Conservation (phyloP, 306 rosid species). For the Gleditsia sinensis region DNA sequence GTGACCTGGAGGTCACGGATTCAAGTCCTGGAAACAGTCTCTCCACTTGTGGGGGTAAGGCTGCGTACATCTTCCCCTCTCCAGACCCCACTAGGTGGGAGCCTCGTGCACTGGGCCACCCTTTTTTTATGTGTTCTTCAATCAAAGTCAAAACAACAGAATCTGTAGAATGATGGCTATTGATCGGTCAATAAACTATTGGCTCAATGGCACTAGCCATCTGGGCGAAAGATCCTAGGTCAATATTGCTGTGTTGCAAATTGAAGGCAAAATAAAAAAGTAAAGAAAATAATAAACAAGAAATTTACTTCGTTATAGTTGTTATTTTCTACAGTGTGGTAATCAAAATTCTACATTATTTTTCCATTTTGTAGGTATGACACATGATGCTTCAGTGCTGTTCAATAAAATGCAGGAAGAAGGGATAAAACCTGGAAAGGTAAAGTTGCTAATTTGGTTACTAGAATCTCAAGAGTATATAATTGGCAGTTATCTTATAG, state of each 20-base stretch:
- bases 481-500: background rate
- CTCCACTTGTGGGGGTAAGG: no score
- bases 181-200: background rate
- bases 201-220: background rate
- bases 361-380: background rate
- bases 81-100: no score
- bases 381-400: conserved; percentile 46
- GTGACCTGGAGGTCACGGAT: no score
- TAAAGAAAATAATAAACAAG: background rate
- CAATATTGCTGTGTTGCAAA: background rate
- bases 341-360: background rate
- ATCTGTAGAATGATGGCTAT: background rate
- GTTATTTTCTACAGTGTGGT: background rate
- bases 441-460: conserved; percentile 29
- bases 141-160: no score
- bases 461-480: background rate
- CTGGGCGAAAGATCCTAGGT: background rate
- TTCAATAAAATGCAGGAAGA: conserved; percentile 76
- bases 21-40: no score
- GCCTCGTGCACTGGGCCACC: no score
- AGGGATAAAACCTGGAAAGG: conserved; percentile 86
- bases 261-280: background rate
- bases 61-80: no score
- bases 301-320: background rate
- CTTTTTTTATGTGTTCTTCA: no score